A percentile compares a stretch with the other conserved stretches of the same genome.
Conservation (phyloP, 768 basidiomycete species). For the Piloderma croceum region DNA sequence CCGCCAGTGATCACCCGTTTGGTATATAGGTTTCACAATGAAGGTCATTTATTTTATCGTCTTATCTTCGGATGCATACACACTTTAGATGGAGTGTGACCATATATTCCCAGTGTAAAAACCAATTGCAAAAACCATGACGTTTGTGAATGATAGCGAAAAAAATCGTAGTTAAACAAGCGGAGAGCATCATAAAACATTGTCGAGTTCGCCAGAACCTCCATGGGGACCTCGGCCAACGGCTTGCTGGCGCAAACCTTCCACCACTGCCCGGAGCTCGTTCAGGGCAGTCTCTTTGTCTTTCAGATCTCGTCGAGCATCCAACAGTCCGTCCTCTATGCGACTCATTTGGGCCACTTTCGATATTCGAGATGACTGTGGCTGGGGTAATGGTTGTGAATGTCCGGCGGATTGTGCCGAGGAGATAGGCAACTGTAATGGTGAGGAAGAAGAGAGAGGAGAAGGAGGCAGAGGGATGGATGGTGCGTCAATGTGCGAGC, state of each 20-base stretch:
- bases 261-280: slow-evolving; percentile 5
- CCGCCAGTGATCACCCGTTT: too few relatives aligned
- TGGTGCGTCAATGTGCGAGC: slow-evolving; percentile 11
- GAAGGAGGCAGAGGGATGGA: slow-evolving; percentile 12
- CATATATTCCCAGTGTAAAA: too few relatives aligned
- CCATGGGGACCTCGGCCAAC: too few relatives aligned
- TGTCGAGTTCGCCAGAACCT: too few relatives aligned
- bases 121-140: too few relatives aligned
- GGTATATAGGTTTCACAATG: too few relatives aligned
- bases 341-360: background rate
- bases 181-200: too few relatives aligned
- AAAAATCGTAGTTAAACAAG: too few relatives aligned
- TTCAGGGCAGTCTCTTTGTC: slow-evolving; percentile 8
- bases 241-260: background rate
- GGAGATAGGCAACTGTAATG: background rate
- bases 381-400: background rate
- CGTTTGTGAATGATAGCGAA: too few relatives aligned
- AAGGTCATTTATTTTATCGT: too few relatives aligned
- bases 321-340: slow-evolving; percentile 8
- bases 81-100: too few relatives aligned
- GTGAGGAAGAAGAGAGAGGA: slow-evolving; percentile 6
- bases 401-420: background rate
- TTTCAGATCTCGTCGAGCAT: slow-evolving; percentile 2
- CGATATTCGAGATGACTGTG: background rate
- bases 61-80: too few relatives aligned